Conservation (phyloP, 345 rosid genomes). For the Citrus glauca region DNA sequence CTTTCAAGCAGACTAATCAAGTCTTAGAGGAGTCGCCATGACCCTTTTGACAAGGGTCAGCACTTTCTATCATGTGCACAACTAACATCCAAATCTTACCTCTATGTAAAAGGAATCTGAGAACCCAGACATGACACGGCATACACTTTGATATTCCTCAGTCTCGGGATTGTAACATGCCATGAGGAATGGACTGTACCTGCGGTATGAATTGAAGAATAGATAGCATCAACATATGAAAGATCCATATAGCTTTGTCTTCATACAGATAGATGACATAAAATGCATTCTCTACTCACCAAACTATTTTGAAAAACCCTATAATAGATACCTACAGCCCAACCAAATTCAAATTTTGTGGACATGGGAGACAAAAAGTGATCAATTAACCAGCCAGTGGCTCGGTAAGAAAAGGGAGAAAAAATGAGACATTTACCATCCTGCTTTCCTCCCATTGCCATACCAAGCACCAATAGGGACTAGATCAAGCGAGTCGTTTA, state of each 20-base stretch:
- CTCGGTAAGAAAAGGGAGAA: not conserved
- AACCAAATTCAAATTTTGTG: not conserved
- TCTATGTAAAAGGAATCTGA: conserved; percentile 79
- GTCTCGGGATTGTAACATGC: conserved; percentile 81
- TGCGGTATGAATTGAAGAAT: conserved; percentile 20
- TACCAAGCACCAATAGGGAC: conserved; percentile 97
- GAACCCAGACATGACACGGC: conserved; percentile 94
- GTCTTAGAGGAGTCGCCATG: not conserved
- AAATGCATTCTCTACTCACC: too few relatives aligned
- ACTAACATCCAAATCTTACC: conserved; percentile 34
- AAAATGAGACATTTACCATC: conserved; percentile 57
- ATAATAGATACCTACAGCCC: not conserved
- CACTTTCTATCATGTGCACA: not conserved
- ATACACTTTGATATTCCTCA: conserved; percentile 79
- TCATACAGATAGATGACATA: not conserved
- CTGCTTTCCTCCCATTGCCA: conserved; percentile 91
- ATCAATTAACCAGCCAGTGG: not conserved
- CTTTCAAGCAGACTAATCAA: not conserved
- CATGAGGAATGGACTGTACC: conserved; percentile 95
- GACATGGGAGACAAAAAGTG: not conserved
- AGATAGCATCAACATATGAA: not conserved
- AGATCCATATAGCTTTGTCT: not conserved
- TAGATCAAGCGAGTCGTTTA: conserved; percentile 81
- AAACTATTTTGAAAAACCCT: too few relatives aligned
- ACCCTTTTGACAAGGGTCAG: not conserved